These are phyloP conservation scores for Camellia granthamiana DNA, from an alignment of 148 eudicot species.

Conservation along the genomic window DNA sequence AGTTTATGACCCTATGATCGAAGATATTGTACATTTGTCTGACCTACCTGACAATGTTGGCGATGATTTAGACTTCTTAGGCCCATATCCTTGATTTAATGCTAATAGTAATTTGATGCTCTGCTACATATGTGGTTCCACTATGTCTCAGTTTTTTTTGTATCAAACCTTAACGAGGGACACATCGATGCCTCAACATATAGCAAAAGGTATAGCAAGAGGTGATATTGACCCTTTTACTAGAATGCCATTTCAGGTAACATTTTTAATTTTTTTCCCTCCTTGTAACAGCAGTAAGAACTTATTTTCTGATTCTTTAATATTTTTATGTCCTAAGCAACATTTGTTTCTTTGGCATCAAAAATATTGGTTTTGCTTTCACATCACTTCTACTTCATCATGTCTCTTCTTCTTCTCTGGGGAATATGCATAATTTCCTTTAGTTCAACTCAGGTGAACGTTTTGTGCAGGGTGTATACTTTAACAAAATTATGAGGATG, in stretches of 20 bases:
- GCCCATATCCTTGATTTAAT: slow-evolving; percentile 86
- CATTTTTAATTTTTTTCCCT: not conserved
- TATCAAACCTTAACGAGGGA: slow-evolving; percentile 56
- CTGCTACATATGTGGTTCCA: not conserved
- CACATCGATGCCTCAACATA: slow-evolving; percentile 60
- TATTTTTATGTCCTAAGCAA: too few species aligned
- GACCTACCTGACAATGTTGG: slow-evolving; percentile 35
- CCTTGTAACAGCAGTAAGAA: too few species aligned
- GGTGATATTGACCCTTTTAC: slow-evolving; percentile 89
- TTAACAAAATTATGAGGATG: not conserved
- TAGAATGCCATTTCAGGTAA: slow-evolving; percentile 79
- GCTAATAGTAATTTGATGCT: slow-evolving; percentile 17
- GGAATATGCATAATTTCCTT: not conserved
- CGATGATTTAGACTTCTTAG: slow-evolving; percentile 76
- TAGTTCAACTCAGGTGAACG: not conserved
- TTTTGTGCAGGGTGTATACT: not conserved
- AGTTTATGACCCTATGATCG: slow-evolving; percentile 68
- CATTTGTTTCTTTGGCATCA: too few species aligned
- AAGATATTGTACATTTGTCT: slow-evolving; percentile 73
- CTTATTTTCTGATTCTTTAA: too few species aligned
- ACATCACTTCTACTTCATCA: too few species aligned
- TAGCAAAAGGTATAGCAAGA: slow-evolving; percentile 74
- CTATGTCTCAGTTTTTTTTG: not conserved
- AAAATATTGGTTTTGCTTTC: too few species aligned
- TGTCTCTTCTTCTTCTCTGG: not conserved